Evolutionary conservation across 2,329 filamentous ascomycete genomes (phyloP).

Genomic region (Lachnellula subtilissima): DNA sequence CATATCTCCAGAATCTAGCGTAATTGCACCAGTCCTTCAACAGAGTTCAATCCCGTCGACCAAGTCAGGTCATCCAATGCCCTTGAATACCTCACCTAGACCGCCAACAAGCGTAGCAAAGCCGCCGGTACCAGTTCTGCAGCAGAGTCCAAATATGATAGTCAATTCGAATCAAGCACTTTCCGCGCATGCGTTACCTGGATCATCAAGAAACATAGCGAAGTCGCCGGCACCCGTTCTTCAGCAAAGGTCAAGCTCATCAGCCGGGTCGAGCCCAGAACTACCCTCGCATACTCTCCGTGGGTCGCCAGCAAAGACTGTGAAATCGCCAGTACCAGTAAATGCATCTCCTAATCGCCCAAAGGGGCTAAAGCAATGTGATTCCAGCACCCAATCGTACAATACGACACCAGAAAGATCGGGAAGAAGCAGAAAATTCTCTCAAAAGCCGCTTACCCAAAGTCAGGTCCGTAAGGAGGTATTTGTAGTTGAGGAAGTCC

Average conservation of each 20-base stretch:
- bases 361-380: neutral
- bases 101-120: neutral
- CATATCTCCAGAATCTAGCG: neutral
- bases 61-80: neutral
- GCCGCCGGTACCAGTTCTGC: neutral
- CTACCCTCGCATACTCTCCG: neutral
- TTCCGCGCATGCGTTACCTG: neutral
- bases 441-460: neutral
- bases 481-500: neutral
- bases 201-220: neutral
- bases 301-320: neutral
- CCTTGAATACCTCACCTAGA: neutral
- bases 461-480: neutral
- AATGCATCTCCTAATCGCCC: neutral
- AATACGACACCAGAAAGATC: conserved; percentile 19
- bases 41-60: neutral
- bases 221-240: neutral
- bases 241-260: neutral
- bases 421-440: neutral
- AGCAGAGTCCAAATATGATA: neutral
- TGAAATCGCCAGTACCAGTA: neutral
- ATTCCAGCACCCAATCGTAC: conserved; percentile 20
- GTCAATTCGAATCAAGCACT: neutral
- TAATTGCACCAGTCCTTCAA: neutral
- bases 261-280: neutral